Base-by-base conservation (phyloP, 768 basidiomycete genomes). In the Artomyces pyxidatus region DNA sequence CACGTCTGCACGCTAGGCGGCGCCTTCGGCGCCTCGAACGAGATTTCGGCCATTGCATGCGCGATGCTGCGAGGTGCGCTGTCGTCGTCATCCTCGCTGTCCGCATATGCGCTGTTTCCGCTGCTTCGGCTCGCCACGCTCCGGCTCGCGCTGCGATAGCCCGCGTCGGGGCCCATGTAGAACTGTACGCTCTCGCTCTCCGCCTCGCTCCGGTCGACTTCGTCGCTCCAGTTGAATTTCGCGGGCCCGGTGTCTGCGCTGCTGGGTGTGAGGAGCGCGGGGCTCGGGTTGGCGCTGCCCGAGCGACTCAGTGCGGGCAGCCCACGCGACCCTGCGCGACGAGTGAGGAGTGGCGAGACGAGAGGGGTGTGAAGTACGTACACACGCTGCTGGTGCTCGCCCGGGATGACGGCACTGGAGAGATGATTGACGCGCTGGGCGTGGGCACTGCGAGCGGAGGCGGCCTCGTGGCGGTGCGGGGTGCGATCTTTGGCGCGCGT, bases 211-310 rank as follows among this genome's bases (percentile, higher is more conserved):
- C 26, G 37, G 1, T 45, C 51, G 0, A 52, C 35, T 0, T 55
- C 51, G 0, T 46, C 47, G n/a, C 47, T 52, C 54, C 54, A 46
- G 16, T 46, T 19, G 22, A 49, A 55, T 16, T 25, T 35, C 9
- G 12, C 40, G 22, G 40, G n/a, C n/a, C 23, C 28, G 43, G 43
- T 4, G 27, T 21, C 16, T 21, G 17, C 40, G 17, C n/a, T 14
- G 23, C 40, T 19, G 19, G 9, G 22, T 5, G 17, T n/a, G 27
- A 11, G 17, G 23, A 17, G 26, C 17, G 23, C 17, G 17, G 6
- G 28, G 12, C 5, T 17, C 28, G 27, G 43, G 12, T n/a, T 17
- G 28, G 17, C 12, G 43, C 43, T 23, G 25, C 11, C 27, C 27
- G 28, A 42, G 16, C n/a, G n/a, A n/a, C n/a, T n/a, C n/a, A n/a